Evolutionary conservation across 257 asterid genomes (phyloP), one percentile per base, ranked within the genome.

Genomic region (Coffea canephora): DNA sequence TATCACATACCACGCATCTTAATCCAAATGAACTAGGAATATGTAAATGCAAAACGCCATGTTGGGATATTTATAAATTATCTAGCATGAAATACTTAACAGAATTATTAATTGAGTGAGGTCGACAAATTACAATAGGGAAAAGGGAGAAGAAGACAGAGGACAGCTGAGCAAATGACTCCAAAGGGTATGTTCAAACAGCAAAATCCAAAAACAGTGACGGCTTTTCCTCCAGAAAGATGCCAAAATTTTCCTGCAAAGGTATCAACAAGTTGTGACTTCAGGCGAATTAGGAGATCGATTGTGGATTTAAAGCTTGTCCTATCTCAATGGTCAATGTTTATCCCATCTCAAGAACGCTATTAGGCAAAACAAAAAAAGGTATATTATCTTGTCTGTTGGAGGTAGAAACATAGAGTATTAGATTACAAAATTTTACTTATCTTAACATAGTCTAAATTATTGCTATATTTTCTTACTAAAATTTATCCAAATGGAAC

Each of bases 191-290:
- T 18, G 34, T 54, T 54, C 50, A 74, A 52, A 34, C 52, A 34
- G 52, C 77, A 74, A 74, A 74, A 10, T 1, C 55, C 69, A 67
- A 74, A 74, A 74, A 16, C 10, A 11, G 39, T 69, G 46, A 49
- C 52, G 48, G 8, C 3, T 27, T 50, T 73, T 73, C 65, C 18
- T 31, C 45, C 65, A 16, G 46, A 50, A 73, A 34, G 43, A 73
- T 72, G 27, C 2, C 48, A 14, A 52, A 6, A 6, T 72, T 48
- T 72, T 18, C 76, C 4, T 25, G 18, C 23, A 13, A 48, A 8
- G 45, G 45, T n/a, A 72, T 46, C 74, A 8, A 52, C 34, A 41
- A n/a, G 0, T 46, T 59, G 4, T 71, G 59, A 46, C 39, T 18
- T 6, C 13, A 25, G 25, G 64, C 41, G 14, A 49, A 13, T 12